Base-by-base conservation (phyloP, 2,329 filamentous ascomycete species). In the Bipolaris oryzae region DNA sequence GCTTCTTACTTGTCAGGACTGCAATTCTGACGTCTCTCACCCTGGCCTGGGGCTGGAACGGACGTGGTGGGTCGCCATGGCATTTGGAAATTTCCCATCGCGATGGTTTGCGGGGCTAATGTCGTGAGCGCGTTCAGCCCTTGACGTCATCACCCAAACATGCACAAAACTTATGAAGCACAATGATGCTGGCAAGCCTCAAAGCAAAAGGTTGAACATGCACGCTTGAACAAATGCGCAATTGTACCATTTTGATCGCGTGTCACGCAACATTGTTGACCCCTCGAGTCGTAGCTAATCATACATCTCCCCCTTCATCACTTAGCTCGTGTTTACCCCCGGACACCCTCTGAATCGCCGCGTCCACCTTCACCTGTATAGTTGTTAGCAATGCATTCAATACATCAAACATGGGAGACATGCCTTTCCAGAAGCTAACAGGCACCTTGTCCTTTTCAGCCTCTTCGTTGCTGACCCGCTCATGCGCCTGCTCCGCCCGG, bases 381-480 rank as follows among this genome's bases (percentile, higher is more conserved):
- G 4, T 3, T 10, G 33, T 70, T 53, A 72, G 60, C 49, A 41
- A 20, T 45, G 15, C 31, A 2, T 37, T 10, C 7, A 18, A 39
- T 20, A 5, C 15, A 15, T 13, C 2, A 16, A 5, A 15, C 1
- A 6, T 13, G n/a, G 4, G 42, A 13, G 3, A 72, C 72, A 62
- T 59, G 76, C 76, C 76, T 52, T 64, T 61, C 78, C 78, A 80
- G 56, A 77, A 80, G 37, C 65, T 58, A 51, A 69, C 69, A 15
- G 67, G 53, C 16, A 79, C 78, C 62, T 79, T 78, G 33, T 80
- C 76, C 60, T 78, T 77, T 55, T 74, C 53, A 15, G 66, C 69
- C 6, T 78, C 74, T 58, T 74, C 66, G 57, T 75, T 73, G 43
- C 57, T 66, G 48, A 73, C 69, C 71, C 73, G 72, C 60, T 76